phyloP scores from a whole-genome alignment of 352 stramenopile species.

The Phytophthora pseudosyringae region DNA sequence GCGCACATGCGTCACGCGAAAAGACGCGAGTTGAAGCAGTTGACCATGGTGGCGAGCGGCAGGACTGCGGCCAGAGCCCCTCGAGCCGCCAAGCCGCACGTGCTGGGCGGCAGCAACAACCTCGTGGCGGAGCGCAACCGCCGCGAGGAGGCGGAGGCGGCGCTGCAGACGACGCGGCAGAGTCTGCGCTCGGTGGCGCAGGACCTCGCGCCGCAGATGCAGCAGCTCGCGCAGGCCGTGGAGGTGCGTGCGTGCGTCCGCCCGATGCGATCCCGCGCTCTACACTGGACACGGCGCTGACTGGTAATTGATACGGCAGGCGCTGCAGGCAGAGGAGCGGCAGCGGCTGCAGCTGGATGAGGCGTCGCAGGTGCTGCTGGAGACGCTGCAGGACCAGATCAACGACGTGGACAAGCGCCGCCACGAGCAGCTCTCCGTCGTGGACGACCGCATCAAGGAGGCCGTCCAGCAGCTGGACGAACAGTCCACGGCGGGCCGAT shows the following conservation, averaged over 20 bases:
- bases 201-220: conserved; percentile 56
- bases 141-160: conserved; percentile 57
- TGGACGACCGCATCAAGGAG: conserved; percentile 43
- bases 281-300: too few species aligned
- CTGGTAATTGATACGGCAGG: conserved; percentile 20
- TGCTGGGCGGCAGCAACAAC: conserved; percentile 76
- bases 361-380: conserved; percentile 61
- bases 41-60: conserved; percentile 6
- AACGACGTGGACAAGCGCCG: conserved; percentile 45
- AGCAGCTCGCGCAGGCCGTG: conserved; percentile 51
- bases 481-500: conserved; percentile 41
- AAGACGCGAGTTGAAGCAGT: conserved; percentile 21
- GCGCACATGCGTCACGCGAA: conserved; percentile 1
- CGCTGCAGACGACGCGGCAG: conserved; percentile 41
- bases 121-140: conserved; percentile 62
- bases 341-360: conserved; percentile 65
- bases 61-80: not conserved
- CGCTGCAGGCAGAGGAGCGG: conserved; percentile 63
- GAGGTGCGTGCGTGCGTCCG: conserved; percentile 36
- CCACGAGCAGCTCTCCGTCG: conserved; percentile 34
- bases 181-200: conserved; percentile 47
- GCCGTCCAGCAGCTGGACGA: conserved; percentile 39
- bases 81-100: conserved; percentile 39
- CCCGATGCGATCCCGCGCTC: too few species aligned
- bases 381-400: conserved; percentile 60